Evolutionary conservation across 768 basidiomycete genomes (phyloP).

Genomic region (Boletus rufocinnamomeus): DNA sequence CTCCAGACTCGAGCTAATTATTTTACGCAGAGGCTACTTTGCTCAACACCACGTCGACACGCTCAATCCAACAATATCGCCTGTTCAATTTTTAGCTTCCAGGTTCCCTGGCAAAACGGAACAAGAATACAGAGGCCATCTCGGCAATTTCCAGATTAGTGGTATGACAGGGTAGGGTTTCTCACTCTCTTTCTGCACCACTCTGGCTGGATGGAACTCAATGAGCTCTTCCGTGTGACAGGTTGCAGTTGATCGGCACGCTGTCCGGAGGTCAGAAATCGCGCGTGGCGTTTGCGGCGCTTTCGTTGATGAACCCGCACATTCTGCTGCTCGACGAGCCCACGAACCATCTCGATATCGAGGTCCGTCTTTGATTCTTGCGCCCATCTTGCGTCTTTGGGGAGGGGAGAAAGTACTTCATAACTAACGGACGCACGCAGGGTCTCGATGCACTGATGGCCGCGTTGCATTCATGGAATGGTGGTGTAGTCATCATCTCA

Average conservation of each 20-base stretch:
- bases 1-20: slow-evolving; percentile 3
- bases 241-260: slow-evolving; percentile 87
- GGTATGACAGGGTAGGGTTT: slow-evolving; percentile 83
- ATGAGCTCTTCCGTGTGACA: slow-evolving; percentile 24
- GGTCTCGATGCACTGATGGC: slow-evolving; percentile 95
- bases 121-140: slow-evolving; percentile 93
- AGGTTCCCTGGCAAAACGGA: slow-evolving; percentile 94
- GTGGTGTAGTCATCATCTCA: slow-evolving; percentile 89
- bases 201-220: background rate
- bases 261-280: slow-evolving; percentile 95
- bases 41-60: slow-evolving; percentile 97
- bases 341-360: slow-evolving; percentile 95
- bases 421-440: slow-evolving; percentile 38
- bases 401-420: background rate
- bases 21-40: slow-evolving; percentile 70
- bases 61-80: slow-evolving; percentile 79
- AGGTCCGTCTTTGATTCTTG: slow-evolving; percentile 45
- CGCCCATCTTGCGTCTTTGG: background rate
- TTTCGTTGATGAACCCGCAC: slow-evolving; percentile 89
- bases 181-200: background rate
- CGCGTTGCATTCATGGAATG: slow-evolving; percentile 79
- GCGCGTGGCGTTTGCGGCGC: slow-evolving; percentile 87
- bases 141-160: slow-evolving; percentile 97
- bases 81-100: slow-evolving; percentile 90
- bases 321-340: slow-evolving; percentile 95